Conservation (phyloP, 352 stramenopile genomes). For the Elongisporangium prolatum region DNA sequence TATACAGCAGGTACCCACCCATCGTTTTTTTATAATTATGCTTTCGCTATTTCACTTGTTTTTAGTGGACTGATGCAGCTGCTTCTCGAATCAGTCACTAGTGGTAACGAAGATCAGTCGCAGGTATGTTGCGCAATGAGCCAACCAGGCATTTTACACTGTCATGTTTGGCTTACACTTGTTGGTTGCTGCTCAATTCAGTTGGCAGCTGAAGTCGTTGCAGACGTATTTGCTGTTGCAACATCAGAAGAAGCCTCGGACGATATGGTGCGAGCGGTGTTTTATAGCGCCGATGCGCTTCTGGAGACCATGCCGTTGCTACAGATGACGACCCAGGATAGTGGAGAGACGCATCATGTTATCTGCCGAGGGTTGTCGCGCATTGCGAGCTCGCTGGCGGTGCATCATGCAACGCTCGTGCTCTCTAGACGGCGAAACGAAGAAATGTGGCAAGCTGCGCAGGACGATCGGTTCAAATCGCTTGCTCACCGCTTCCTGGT, state of each 20-base stretch:
- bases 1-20: constrained; percentile 23
- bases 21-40: too few relatives aligned
- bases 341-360: constrained; percentile 15
- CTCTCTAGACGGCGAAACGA: constrained; percentile 13
- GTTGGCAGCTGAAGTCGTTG: constrained; percentile 54
- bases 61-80: constrained; percentile 34
- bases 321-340: not conserved
- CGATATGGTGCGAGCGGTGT: constrained; percentile 23
- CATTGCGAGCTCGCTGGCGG: constrained; percentile 37
- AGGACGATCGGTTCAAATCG: constrained; percentile 1
- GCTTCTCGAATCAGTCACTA: constrained; percentile 27
- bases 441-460: constrained; percentile 1
- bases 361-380: constrained; percentile 34
- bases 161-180: not conserved
- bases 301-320: constrained; percentile 21
- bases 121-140: constrained; percentile 19
- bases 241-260: constrained; percentile 9
- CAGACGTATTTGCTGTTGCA: constrained; percentile 48
- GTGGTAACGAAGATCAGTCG: constrained; percentile 30
- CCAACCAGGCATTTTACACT: not conserved
- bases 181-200: constrained; percentile 11
- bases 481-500: constrained; percentile 45
- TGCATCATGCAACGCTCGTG: constrained; percentile 34
- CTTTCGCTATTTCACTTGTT: too few relatives aligned
- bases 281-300: constrained; percentile 19